Evolutionary conservation across 805 yeast genomes (phyloP), one percentile per base, ranked within the genome.

Genomic region (Kluyveromyces lactis): DNA sequence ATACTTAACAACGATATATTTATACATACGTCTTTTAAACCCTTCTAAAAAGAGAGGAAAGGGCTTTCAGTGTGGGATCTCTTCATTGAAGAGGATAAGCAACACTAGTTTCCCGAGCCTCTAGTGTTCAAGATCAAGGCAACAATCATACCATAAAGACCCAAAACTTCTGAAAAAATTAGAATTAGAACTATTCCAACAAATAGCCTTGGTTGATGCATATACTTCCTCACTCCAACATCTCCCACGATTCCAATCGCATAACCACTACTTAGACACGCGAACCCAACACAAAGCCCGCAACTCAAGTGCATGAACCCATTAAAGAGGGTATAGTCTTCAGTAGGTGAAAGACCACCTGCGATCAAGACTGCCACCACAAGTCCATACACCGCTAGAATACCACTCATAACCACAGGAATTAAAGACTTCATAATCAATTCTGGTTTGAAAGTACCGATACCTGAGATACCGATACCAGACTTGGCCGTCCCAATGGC

Each of bases 241-340:
- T 86, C 95, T 31, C 95, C 95, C 28, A 86, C 95, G 47, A 86
- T 81, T 37, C 95, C 95, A 67, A 86, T 86, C 42, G 98, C 92
- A 64, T 89, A 92, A 33, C 99, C 99, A 43, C 95, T 84, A 30
- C 97, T 89, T 58, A 92, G 71, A 62, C 97, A 89, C 3, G 97
- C 87, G 56, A 92, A 86, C 2, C 99, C 99, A 32, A 92, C 99
- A 27, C 94, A 77, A 44, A 90, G 67, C 1, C 99, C 99, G 64
- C 97, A 87, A 39, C 94, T 89, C 61, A 92, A 69, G 65, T 92
- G 99, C 95, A 92, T 86, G 62, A 87, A 87, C n/a, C 98, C 98
- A 58, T 86, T 84, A 67, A 86, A 92, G 41, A 92, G 67, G 3
- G 96, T 79, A 64, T 92, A 89, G 36, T 79, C 74, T 47, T 78